Base-by-base conservation (phyloP, 331 rosid genomes). In the Erythrophleum ivorense region DNA sequence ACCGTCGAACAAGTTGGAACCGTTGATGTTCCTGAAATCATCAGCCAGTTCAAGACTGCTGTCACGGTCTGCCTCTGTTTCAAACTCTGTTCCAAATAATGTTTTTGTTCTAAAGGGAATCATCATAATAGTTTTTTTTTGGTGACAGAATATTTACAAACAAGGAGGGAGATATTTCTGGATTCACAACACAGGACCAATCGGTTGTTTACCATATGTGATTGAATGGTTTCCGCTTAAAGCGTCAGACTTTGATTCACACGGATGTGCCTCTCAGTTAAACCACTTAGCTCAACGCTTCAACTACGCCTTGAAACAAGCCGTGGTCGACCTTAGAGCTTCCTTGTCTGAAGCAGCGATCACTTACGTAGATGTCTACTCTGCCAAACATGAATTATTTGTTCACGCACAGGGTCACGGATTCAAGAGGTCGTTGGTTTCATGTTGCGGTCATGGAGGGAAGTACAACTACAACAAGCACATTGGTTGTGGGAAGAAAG, bases 121-220 rank as follows among this genome's bases (percentile, higher is more conserved):
- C n/a, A n/a, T n/a, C n/a, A n/a, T n/a, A n/a, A n/a, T n/a, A n/a
- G n/a, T n/a, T n/a, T 31, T 50, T 0, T 15, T 16, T 5, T 57
- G 80, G 52, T 74, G 63, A 50, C 78, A 82, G 86, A 59, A 34
- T 14, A 75, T 86, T 68, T 70, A 82, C 38, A 21, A 79, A 6
- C 80, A 81, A 57, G 91, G 87, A 54, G 92, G 86, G 3, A 88
- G 84, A 81, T 77, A 82, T 34, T 84, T 88, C 79, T 90, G 93
- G 91, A 84, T 90, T 19, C 90, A 88, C 88, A 90, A 90, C 83
- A 90, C 89, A 1, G 87, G 91, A 50, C 91, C 94, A 40, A 78
- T 86, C 24, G 91, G 94, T 0, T 90, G 90, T 11, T 89, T 88
- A 3, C 83, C 91, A n/a, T 78, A 55, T 43, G 31, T n/a, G n/a